Base-by-base conservation (phyloP, 2,329 filamentous ascomycete species). In the Aspergillus luchuensis region DNA sequence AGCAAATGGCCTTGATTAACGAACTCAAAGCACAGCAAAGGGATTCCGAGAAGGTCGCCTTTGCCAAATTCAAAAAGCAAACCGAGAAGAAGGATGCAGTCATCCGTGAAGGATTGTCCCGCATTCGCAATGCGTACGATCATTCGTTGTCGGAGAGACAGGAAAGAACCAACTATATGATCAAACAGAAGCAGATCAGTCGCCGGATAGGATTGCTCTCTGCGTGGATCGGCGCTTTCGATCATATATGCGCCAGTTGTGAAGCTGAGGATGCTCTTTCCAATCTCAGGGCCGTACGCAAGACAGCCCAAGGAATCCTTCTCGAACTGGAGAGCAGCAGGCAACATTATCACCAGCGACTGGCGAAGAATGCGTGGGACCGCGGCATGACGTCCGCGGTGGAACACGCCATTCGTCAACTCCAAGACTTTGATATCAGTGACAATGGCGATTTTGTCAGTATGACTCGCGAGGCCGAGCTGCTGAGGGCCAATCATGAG, bases 1-100 rank as follows among this genome's bases (percentile, higher is more conserved):
- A 99, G 79, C 94, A 99, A 75, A 93, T 97, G 84, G 89, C 88
- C n/a, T 79, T 97, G 72, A 99, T 99, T 76, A 97, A 96, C 68
- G 93, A 98, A 74, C 85, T 99, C 58, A 92, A 95, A 79, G 90
- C 90, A 25, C 91, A 97, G 75, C 92, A 97, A 73, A 96, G 92
- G 74, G 91, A 98, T 58, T 89, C 89, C 4, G 95, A 98, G 72
- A 86, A 85, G 39, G 81, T 87, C 3, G 92, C 92, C 53, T 94
- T 94, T 68, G 83, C 86, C 68, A 98, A 98, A 72, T 96, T 97
- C 79, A 89, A 89, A 69, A 97, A 97, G 77, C 91, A 96, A 68
- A 87, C 85, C 59, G 91, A 95, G 72, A 97, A 96, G 82, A 87
- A 91, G 63, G 90, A 95, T 56, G 80, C 80, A 8, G 84, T 91